Base-by-base conservation (phyloP, 2,329 filamentous ascomycete species). In the Xylaria sp. region DNA sequence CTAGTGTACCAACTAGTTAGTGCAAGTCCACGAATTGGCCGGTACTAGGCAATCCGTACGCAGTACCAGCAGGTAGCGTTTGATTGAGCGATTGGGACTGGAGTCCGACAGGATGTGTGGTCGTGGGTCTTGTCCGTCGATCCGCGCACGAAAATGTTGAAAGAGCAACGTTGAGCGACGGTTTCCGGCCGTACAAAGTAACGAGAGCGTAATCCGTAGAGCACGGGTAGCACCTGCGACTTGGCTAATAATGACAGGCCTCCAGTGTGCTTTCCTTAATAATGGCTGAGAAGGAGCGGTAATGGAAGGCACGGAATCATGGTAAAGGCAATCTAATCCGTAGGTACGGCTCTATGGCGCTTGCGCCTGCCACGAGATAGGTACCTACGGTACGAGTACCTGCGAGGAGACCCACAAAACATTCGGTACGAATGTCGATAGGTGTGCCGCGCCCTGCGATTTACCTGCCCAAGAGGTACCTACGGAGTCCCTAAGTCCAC, bases 71-170 rank as follows among this genome's bases (percentile, higher is more conserved):
- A 30, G 23, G 23, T 23, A 35, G 57, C 49, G 59, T 51, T 53
- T 35, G 35, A 46, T 57, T 54, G 50, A 56, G 48, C 59, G 58
- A 60, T 57, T 63, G 59, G 49, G 51, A 50, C 23, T 30, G 23
- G 23, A 30, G 23, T 30, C 23, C 23, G 23, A 30, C 23, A 30
- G 23, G 23, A 30, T 30, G 23, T 30, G 60, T 39, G 54, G 57
- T 59, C 61, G 61, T 65, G 63, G 63, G 63, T 51, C 57, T 58
- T 59, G 61, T 57, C 53, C 61, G 61, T 57, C 53, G 63, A 65
- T 65, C 63, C 47, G 54, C 34, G 35, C 46, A 55, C 30, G 34
- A 53, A 46, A 52, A 34, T 55, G 37, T 54, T 52, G n/a, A 48
- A 51, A 51, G 37, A 42, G n/a, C 37, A 49, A 49, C 57, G 54